Evolutionary conservation across 176 grass and related monocot genomes (phyloP), one percentile per base, ranked within the genome.

Genomic region (Rhynchospora pubera): DNA sequence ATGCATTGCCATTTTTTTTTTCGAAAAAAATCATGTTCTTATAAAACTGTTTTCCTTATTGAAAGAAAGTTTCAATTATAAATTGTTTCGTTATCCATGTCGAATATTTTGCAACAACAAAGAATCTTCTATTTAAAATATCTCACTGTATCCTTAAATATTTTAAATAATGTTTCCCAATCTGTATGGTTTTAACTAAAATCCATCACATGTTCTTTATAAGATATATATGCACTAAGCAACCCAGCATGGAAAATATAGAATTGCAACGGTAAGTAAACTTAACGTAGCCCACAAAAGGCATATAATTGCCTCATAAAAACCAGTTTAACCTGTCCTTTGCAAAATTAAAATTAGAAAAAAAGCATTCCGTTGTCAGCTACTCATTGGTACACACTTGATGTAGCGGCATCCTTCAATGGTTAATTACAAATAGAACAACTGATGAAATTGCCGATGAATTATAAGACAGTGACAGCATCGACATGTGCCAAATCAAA

Each of bases 181-280:
- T 34, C 32, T 34, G 32, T 34, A 34, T 34, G 32, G 3, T 1
- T 1, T 34, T 34, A 34, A 34, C 3, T 34, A 34, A 34, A 34
- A 34, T 34, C 32, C 2, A 34, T 34, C 32, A 34, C 32, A 34
- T 34, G 42, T 90, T 97, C 78, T 94, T 97, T 57, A 94, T 97
- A 85, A 92, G n/a, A n/a, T n/a, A n/a, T 70, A 69, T 86, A 97
- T 19, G 95, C 95, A 87, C 92, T 94, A 86, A 97, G 92, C 79
- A 97, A 89, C 57, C 95, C 92, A 79, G 87, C 51, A 92, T 97
- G 88, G 55, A 86, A 83, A 77, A 85, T 58, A 81, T 22, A 94
- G 18, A 66, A 66, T 4, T 44, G 71, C 23, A 53, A 30, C 48
- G 47, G n/a, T 30, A 2, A 53, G 1, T 32, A 19, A 69, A 32